Evolutionary conservation across 2,329 filamentous ascomycete species (phyloP).

Genomic region (Mycogone perniciosa): DNA sequence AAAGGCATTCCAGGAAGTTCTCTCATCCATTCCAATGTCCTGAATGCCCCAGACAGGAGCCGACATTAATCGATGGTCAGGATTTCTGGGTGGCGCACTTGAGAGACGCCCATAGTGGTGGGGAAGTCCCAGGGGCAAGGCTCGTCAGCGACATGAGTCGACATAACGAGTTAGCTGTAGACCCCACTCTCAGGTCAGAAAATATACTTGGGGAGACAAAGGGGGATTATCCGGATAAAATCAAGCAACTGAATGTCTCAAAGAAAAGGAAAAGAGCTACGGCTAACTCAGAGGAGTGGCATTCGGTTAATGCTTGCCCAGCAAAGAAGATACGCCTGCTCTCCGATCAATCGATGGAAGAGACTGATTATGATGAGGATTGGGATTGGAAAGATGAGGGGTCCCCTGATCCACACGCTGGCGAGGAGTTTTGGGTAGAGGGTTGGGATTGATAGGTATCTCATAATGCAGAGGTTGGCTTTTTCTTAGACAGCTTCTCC

Average conservation of each 20-base stretch:
- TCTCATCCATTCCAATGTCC: slow-evolving; percentile 1
- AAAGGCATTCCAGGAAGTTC: slow-evolving; percentile 4
- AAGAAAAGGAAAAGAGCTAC: not conserved
- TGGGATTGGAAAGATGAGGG: not conserved
- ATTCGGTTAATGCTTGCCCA: not conserved
- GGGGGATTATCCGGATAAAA: not conserved
- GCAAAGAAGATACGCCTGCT: not conserved
- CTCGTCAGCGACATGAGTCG: not conserved
- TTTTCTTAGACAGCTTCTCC: too few relatives aligned
- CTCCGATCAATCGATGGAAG: slow-evolving; percentile 1
- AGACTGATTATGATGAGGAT: not conserved
- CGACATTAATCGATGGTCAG: not conserved
- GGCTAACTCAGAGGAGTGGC: not conserved
- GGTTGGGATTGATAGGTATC: too few relatives aligned
- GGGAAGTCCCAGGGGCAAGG: not conserved
- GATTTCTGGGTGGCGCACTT: slow-evolving; percentile 2
- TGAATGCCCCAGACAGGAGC: not conserved
- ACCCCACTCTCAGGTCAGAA: too few relatives aligned
- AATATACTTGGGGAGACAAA: not conserved
- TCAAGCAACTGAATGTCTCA: not conserved
- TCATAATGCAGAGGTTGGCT: too few relatives aligned
- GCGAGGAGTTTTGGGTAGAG: too few relatives aligned
- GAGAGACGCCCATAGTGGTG: not conserved
- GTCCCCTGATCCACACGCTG: too few relatives aligned
- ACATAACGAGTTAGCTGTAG: too few relatives aligned